Percentiles rank a stretch among this genome's conserved stretches.
Conservation (phyloP, 305 asterid species). For the Galium porrigens region DNA sequence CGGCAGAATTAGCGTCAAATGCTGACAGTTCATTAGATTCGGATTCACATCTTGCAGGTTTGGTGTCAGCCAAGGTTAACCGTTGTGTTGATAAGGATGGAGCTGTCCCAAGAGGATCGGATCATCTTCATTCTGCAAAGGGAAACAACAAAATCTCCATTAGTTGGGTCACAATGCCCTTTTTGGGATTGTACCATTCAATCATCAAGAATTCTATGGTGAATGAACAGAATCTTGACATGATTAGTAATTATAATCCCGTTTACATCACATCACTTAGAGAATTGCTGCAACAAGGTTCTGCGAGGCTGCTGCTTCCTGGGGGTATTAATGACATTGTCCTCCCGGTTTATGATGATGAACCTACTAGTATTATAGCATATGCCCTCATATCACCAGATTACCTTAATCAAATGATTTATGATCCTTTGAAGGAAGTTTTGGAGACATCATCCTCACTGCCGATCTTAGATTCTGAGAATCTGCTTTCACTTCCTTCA, state of each 20-base stretch:
- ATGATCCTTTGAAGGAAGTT: slow-evolving; percentile 35
- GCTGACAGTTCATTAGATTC: slow-evolving; percentile 24
- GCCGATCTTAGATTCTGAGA: slow-evolving; percentile 37
- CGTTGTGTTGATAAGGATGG: slow-evolving; percentile 20
- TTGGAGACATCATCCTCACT: slow-evolving; percentile 39
- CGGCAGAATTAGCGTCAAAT: slow-evolving; percentile 12
- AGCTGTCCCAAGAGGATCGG: slow-evolving; percentile 19
- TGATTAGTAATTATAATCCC: slow-evolving; percentile 40
- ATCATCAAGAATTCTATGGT: slow-evolving; percentile 28
- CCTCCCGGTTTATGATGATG: slow-evolving; percentile 74
- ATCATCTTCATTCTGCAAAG: slow-evolving; percentile 21
- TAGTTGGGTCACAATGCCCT: slow-evolving; percentile 40
- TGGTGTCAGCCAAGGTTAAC: slow-evolving; percentile 20
- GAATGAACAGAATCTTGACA: slow-evolving; percentile 32
- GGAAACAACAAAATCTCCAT: slow-evolving; percentile 34
- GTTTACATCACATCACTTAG: slow-evolving; percentile 44
- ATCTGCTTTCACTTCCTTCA: slow-evolving; percentile 41
- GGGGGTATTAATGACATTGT: slow-evolving; percentile 34
- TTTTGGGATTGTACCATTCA: slow-evolving; percentile 32
- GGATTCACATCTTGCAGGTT: slow-evolving; percentile 19
- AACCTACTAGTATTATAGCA: slow-evolving; percentile 68
- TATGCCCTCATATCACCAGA: slow-evolving; percentile 54
- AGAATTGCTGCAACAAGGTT: slow-evolving; percentile 46
- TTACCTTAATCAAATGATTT: slow-evolving; percentile 38
- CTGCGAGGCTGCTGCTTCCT: slow-evolving; percentile 53